A percentile compares a stretch with the other conserved stretches of the same genome.
Evolutionary conservation across 371 early-diverging fungal species (phyloP).

Genomic region (Mucor irregularis): DNA sequence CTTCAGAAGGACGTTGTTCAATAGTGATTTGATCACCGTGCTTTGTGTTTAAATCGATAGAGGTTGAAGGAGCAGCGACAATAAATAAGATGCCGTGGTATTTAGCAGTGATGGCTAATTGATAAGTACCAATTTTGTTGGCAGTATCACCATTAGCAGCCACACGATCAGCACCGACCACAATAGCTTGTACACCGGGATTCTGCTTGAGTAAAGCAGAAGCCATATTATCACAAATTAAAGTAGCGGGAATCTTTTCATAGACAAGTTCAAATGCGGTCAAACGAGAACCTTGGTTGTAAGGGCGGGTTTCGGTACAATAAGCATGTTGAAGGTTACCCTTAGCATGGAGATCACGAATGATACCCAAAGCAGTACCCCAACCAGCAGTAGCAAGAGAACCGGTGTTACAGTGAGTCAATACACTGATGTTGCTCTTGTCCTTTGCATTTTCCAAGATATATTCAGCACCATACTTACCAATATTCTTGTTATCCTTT

Average conservation of each 20-base stretch:
- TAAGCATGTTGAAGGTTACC: constrained; percentile 75
- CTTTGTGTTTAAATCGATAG: constrained; percentile 76
- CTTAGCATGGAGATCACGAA: constrained; percentile 72
- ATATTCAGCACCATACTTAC: constrained; percentile 75
- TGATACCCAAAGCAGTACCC: constrained; percentile 89
- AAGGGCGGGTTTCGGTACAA: constrained; percentile 96
- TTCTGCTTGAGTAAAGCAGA: constrained; percentile 73
- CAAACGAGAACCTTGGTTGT: constrained; percentile 94
- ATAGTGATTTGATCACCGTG: constrained; percentile 82
- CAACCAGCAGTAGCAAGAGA: constrained; percentile 85
- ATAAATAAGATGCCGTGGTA: constrained; percentile 88
- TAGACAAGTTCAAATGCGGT: constrained; percentile 95
- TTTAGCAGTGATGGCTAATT: constrained; percentile 88
- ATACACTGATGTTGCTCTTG: constrained; percentile 57
- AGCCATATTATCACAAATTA: constrained; percentile 92
- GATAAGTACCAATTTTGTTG: constrained; percentile 98
- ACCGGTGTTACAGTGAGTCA: constrained; percentile 98
- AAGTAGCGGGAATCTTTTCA: constrained; percentile 88
- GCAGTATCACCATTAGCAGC: constrained; percentile 97
- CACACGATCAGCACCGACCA: constrained; percentile 97
- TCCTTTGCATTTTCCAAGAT: constrained; percentile 47
- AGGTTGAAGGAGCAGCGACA: constrained; percentile 94
- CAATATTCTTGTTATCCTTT: constrained; percentile 88
- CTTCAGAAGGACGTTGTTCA: constrained; percentile 81
- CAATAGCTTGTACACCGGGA: constrained; percentile 70